Evolutionary conservation across 2,329 filamentous ascomycete species (phyloP), one percentile per base, ranked within the genome.

Genomic region (Penicillium polonicum): DNA sequence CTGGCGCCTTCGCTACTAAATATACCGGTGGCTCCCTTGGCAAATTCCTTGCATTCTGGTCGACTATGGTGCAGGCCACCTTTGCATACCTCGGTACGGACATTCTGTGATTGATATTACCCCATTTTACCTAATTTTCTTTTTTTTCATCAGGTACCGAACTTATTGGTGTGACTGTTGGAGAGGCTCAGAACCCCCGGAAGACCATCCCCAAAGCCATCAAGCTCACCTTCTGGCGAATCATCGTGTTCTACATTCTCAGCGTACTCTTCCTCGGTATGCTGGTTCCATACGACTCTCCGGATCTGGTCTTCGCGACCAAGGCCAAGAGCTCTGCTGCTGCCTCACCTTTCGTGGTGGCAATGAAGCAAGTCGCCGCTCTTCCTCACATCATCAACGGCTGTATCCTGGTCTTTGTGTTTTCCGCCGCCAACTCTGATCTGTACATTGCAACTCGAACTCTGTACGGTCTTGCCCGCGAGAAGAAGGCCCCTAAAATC

Each of bases 351-450:
- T 91, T 90, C 68, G 88, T 91, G 52, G 85, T 89, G 10, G 88
- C 88, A 27, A 87, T 90, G 71, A 74, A 77, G 58, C 52, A 54
- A 38, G 62, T 86, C 23, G 85, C 87, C 2, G 74, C 76, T 38
- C 78, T 91, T 9, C 84, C 86, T 6, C 80, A 84, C 62, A 83
- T 90, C 68, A 76, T 91, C 70, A 91, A 91, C 74, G 88, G 76
- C 31, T 88, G 85, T 68, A 89, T 91, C 64, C 76, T 89, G 62
- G 71, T 90, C 63, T 90, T 90, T 70, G 87, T 89, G 65, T 88
- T 91, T 74, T 87, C 84, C n/a, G 88, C 88, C 19, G 82, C 86
- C 60, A 90, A 90, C 78, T 89, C 86, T 9, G 88, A 90, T 76
- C 76, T 91, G 36, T 91, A 91, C 80, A 88, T 85, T 66, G 87